A percentile compares a stretch with the other conserved stretches of the same genome.
These are phyloP conservation scores for Arthroderma uncinatum DNA, from an alignment of 2,329 filamentous ascomycete genomes.

Conservation along the genomic window DNA sequence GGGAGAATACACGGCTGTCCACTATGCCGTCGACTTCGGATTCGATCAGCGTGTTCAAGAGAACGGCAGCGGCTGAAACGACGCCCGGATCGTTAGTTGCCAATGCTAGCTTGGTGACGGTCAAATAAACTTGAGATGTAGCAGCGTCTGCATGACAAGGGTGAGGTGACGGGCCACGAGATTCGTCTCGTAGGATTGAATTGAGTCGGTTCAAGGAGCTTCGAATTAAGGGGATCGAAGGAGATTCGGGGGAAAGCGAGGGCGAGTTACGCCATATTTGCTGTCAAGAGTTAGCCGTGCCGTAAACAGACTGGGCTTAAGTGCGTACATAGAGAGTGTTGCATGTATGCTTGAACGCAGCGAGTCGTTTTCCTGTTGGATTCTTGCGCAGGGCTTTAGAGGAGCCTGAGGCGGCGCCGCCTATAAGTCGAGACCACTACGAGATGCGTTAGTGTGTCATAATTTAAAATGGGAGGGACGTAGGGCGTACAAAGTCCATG, in stretches of 20 bases:
- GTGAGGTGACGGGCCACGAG: slow-evolving; percentile 75
- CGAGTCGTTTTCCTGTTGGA: slow-evolving; percentile 49
- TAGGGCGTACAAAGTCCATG: slow-evolving; percentile 38
- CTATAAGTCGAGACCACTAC: slow-evolving; percentile 52
- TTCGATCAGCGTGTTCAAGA: slow-evolving; percentile 88
- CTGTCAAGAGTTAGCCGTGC: slow-evolving; percentile 28
- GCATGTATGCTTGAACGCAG: slow-evolving; percentile 51
- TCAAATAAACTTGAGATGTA: slow-evolving; percentile 76
- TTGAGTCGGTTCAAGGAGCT: slow-evolving; percentile 47
- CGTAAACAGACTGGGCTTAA: too few species aligned
- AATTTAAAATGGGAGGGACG: slow-evolving; percentile 8
- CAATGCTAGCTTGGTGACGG: slow-evolving; percentile 78
- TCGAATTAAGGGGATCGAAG: slow-evolving; percentile 41
- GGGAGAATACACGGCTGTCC: slow-evolving; percentile 73
- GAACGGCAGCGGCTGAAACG: slow-evolving; percentile 68
- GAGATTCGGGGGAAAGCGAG: slow-evolving; percentile 41
- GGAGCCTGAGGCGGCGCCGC: slow-evolving; percentile 40
- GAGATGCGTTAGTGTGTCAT: neutral
- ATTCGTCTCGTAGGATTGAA: slow-evolving; percentile 73
- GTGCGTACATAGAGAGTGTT: slow-evolving; percentile 45
- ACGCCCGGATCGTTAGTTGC: slow-evolving; percentile 76
- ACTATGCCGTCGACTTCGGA: slow-evolving; percentile 94
- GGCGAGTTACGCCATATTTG: slow-evolving; percentile 51
- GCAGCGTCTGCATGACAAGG: slow-evolving; percentile 83
- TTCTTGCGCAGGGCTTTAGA: slow-evolving; percentile 41